Base-by-base conservation (phyloP, 129 eudicot genomes). In the Silybum marianum region DNA sequence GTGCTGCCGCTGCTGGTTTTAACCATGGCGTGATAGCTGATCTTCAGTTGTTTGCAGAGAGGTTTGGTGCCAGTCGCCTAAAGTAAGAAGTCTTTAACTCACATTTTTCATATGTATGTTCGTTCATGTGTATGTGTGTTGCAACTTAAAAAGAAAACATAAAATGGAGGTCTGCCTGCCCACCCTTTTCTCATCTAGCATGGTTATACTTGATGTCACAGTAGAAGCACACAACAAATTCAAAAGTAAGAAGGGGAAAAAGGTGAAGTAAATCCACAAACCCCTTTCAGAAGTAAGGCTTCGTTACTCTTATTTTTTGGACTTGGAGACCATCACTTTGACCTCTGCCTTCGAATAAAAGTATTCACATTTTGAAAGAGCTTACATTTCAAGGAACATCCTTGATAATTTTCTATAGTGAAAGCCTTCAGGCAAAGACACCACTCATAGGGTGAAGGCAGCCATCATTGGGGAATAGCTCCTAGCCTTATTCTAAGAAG, bases 1-100 rank as follows among this genome's bases (percentile, higher is more conserved):
- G 97, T 81, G 95, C 98, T 51, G 91, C 91, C 58, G 89, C 99
- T 83, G 98, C 98, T 77, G 99, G 99, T 80, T 96, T 93, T 73
- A 88, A 90, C 80, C 87, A 80, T 69, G 92, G 79, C 19, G 69
- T 92, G 1, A 90, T 91, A 74, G 60, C 91, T 16, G 97, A 93
- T 83, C 98, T 96, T 82, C 93, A 86, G 80, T 80, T 82, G 86
- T 96, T 96, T 90, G 93, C 99, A 4, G 90, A 96, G 73, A 86
- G 80, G 60, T 96, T 96, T 84, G 97, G 98, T 54, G 98, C 98
- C 76, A 83, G 77, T 80, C 99, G 97, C 72, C 84, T 96, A 14
- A 88, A 94, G 99, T 96, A 88, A 91, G 93, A 72, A 36, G 32
- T 73, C 74, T 66, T 8, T 7, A 39, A 67, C 9, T 42, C 76